Conservation (phyloP, 177 flowering plant species). For the Vitis hybrid region DNA sequence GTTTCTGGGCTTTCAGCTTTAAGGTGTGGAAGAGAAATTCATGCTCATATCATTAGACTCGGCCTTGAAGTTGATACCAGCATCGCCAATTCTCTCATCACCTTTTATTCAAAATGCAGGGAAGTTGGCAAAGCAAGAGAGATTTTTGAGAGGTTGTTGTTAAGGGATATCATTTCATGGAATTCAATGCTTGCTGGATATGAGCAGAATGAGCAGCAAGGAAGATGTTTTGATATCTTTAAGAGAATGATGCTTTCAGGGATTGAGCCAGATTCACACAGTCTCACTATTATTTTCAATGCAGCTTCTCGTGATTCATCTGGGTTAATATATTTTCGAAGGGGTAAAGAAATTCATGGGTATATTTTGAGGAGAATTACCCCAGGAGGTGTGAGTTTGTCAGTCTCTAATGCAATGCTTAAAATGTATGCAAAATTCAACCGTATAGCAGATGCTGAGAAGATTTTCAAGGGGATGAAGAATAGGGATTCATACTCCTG, state of each 20-base stretch:
- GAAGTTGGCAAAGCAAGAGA: slow-evolving; percentile 17
- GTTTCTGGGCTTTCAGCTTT: slow-evolving; percentile 24
- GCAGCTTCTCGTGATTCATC: slow-evolving; percentile 20
- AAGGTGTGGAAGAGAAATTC: slow-evolving; percentile 30
- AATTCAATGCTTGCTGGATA: slow-evolving; percentile 35
- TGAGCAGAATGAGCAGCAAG: slow-evolving; percentile 24
- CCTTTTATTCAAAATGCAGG: slow-evolving; percentile 35
- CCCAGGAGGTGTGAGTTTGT: background rate
- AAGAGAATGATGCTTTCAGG: slow-evolving; percentile 24
- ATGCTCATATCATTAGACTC: slow-evolving; percentile 22
- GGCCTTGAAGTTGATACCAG: slow-evolving; percentile 23
- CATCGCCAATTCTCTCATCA: slow-evolving; percentile 32
- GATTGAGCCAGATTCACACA: slow-evolving; percentile 27
- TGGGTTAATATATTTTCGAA: slow-evolving; percentile 6
- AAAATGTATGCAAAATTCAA: slow-evolving; percentile 31
- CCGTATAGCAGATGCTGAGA: slow-evolving; percentile 21
- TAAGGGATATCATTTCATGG: slow-evolving; percentile 33
- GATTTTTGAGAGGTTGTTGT: slow-evolving; percentile 22
- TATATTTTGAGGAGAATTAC: slow-evolving; percentile 23
- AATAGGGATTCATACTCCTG: slow-evolving; percentile 35
- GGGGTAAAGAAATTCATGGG: slow-evolving; percentile 29
- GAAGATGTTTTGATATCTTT: slow-evolving; percentile 23
- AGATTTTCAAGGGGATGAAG: slow-evolving; percentile 24
- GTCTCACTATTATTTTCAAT: slow-evolving; percentile 24
- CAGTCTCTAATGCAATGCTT: slow-evolving; percentile 28